Evolutionary conservation across 768 basidiomycete species (phyloP), one percentile per base, ranked within the genome.

Genomic region (Coprinopsis marcescibilis): DNA sequence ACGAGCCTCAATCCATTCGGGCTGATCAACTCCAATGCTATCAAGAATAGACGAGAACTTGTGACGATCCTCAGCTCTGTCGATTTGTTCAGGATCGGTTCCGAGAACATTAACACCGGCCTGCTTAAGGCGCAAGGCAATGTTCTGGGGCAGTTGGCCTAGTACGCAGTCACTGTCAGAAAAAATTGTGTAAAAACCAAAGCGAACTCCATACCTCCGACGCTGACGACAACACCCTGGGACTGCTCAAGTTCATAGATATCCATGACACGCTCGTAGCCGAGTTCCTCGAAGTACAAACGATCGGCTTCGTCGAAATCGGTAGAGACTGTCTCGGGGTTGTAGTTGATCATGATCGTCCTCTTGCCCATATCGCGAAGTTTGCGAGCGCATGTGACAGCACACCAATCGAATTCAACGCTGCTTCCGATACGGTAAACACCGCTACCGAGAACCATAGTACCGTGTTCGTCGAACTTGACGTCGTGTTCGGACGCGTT

Each of bases 361-460:
- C 83, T 83, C 61, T 88, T 85, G 63, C 94, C 93, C 79, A 92
- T 89, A 54, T 87, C 81, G 58, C 93, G 78, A 45, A 99, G 79
- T 62, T 87, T 87, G 50, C 96, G 77, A 12, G 93, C 92, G 63
- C 94, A 98, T 1, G 95, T 97, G 32, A 99, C 96, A n/a, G 96
- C 95, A 64, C 96, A 99, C 96, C 96, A 99, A 65, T 99, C 96
- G 63, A 99, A 99, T 72, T 99, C 96, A 60, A 99, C 96, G 54
- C 89, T 93, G 65, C 88, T 91, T 37, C 96, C 96, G 56, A 99
- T 98, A 50, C 96, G 85, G 69, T 99, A 98, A 17, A 99, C 96
- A 57, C 96, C 96, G 50, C 87, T 90, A 20, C 96, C 96, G 19
- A 98, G 83, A 19, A 99, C 95, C 90, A 98, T 96, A n/a, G 93